Conservation (phyloP, 2,329 filamentous ascomycete genomes). For the Colletotrichum higginsianum region DNA sequence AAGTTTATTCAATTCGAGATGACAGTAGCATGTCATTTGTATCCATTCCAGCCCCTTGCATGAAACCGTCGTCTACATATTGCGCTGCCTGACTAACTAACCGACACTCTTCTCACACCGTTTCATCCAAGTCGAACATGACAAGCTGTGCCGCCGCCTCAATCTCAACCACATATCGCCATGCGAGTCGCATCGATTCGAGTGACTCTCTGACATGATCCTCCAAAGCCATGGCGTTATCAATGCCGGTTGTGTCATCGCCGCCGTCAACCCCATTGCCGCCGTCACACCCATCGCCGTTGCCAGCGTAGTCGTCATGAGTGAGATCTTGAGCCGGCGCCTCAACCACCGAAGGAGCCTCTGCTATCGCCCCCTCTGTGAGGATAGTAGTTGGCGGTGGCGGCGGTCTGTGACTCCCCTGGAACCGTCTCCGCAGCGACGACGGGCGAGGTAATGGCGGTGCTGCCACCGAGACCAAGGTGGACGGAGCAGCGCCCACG, state of each 20-base stretch:
- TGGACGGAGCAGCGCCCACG: neutral
- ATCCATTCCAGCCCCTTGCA: no score
- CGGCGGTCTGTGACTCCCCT: neutral
- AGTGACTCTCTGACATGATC: neutral
- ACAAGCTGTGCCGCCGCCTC: neutral
- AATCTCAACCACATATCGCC: neutral
- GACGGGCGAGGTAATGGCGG: neutral
- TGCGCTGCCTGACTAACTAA: no score
- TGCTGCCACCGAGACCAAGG: neutral
- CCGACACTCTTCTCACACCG: neutral
- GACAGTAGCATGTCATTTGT: no score
- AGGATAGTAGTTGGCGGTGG: neutral
- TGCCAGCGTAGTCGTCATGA: no score
- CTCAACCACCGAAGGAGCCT: neutral
- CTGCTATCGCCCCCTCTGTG: neutral
- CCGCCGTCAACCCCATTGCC: neutral
- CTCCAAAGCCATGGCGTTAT: neutral
- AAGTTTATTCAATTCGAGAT: no score
- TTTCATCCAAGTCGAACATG: neutral
- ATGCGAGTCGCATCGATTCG: neutral
- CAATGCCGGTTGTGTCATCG: neutral
- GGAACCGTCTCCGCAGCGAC: neutral
- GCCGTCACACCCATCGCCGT: neutral
- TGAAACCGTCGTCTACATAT: no score
- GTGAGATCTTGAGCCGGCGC: no score